Evolutionary conservation across 192 early-diverging fungal genomes (phyloP).

Genomic region (Phycomyces nitens): DNA sequence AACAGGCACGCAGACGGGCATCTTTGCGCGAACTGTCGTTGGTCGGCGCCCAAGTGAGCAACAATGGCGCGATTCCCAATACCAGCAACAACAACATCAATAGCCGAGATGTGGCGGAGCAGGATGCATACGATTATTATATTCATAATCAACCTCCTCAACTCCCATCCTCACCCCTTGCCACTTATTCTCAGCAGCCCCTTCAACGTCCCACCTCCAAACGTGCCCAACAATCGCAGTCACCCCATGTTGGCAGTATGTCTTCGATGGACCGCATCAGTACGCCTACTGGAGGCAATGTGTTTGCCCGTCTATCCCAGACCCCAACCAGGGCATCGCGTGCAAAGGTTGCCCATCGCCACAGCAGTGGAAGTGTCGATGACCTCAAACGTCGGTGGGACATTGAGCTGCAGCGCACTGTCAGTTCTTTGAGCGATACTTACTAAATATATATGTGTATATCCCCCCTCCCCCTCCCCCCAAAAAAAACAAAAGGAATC

Average conservation of each 20-base stretch:
- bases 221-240: neutral
- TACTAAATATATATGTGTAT: neutral
- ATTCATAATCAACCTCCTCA: neutral
- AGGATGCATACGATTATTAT: slow-evolving; percentile 1
- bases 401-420: slow-evolving; percentile 13
- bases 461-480: too few species aligned
- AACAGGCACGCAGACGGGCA: slow-evolving; percentile 17
- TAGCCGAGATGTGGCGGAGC: neutral
- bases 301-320: slow-evolving; percentile 35
- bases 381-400: slow-evolving; percentile 29
- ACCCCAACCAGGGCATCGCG: slow-evolving; percentile 31
- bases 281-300: slow-evolving; percentile 19
- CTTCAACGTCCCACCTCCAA: neutral
- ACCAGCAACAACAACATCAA: neutral
- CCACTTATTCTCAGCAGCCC: neutral
- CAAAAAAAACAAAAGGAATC: too few species aligned
- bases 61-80: neutral
- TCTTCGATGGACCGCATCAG: slow-evolving; percentile 12
- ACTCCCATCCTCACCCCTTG: neutral
- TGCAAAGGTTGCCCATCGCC: slow-evolving; percentile 30
- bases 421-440: slow-evolving; percentile 13
- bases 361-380: slow-evolving; percentile 35
- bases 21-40: slow-evolving; percentile 33
- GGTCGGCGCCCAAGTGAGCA: slow-evolving; percentile 6
- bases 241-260: slow-evolving; percentile 2